phyloP scores from a whole-genome alignment of 2,329 filamentous ascomycete genomes.

The Didymella exigua region DNA sequence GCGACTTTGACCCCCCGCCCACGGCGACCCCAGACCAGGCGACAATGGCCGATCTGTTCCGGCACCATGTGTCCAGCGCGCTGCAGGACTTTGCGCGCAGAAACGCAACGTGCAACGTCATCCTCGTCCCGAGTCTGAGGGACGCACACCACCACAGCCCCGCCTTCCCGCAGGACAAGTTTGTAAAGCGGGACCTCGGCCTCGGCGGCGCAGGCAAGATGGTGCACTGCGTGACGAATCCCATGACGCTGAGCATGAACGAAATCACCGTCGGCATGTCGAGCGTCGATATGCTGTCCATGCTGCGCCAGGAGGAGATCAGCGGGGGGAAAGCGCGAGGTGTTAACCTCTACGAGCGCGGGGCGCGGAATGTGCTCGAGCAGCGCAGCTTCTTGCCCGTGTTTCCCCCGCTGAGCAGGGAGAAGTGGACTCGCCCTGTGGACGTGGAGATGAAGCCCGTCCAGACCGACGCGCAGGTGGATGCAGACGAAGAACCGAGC shows the following conservation, averaged over 20 bases:
- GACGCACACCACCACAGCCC: slow-evolving; percentile 83
- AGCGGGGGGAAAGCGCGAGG: slow-evolving; percentile 61
- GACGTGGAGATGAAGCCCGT: slow-evolving; percentile 53
- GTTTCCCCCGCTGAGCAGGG: slow-evolving; percentile 77
- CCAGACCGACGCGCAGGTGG: slow-evolving; percentile 45
- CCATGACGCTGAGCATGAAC: slow-evolving; percentile 87
- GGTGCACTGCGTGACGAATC: slow-evolving; percentile 81
- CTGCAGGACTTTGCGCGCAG: slow-evolving; percentile 72
- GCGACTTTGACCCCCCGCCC: slow-evolving; percentile 53
- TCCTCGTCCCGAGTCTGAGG: slow-evolving; percentile 82
- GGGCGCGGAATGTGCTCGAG: slow-evolving; percentile 79
- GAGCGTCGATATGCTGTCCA: slow-evolving; percentile 81
- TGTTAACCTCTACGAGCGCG: slow-evolving; percentile 69
- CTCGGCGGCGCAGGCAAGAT: slow-evolving; percentile 67
- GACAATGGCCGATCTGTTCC: slow-evolving; percentile 83
- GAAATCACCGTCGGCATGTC: slow-evolving; percentile 83
- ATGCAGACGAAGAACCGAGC: slow-evolving; percentile 60
- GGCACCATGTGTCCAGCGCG: slow-evolving; percentile 74
- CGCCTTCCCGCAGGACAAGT: slow-evolving; percentile 80
- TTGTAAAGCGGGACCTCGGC: slow-evolving; percentile 72
- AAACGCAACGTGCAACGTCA: slow-evolving; percentile 79
- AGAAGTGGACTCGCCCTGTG: slow-evolving; percentile 61
- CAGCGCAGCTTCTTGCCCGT: slow-evolving; percentile 91
- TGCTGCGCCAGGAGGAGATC: slow-evolving; percentile 78
- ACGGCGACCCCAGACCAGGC: slow-evolving; percentile 68